Evolutionary conservation across 208 protist genomes (phyloP), one percentile per base, ranked within the genome.

Genomic region (Kentomonas sorsogonicus): DNA sequence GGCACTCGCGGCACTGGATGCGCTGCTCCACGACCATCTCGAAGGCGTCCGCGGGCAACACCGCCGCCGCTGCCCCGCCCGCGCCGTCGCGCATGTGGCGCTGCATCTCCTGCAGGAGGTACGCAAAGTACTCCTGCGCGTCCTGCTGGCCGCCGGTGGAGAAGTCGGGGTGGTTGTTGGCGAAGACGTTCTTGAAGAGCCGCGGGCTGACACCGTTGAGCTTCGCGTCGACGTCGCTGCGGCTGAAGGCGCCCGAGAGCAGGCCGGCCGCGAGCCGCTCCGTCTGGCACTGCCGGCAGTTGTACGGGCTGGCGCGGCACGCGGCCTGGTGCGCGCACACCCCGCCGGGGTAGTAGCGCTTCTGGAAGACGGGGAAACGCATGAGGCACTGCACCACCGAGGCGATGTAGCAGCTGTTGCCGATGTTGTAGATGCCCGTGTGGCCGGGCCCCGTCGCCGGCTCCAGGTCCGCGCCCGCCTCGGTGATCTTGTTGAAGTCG

Each of bases 361-460:
- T 59, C 45, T 69, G 72, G 57, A 98, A 96, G 0, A 77, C 60
- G 3, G 66, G 26, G 16, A 98, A 30, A 2, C 81, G 63, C 31
- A 98, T 83, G 29, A 99, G 69, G 45, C 88, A 83, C 81, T 99
- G 98, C 69, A 99, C 36, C 0, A 97, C 84, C 13, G 92, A 96
- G n/a, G 88, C 76, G 53, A 99, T 85, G 76, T 98, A 99, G 78
- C 97, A 99, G 45, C 76, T 97, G 69, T 99, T 99, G 40, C 98
- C 98, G 39, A 99, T 83, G 79, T 99, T 99, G 34, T 74, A 53
- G 44, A 99, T 93, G 20, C 91, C 91, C 2, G 90, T 96, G 61
- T 77, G 82, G 0, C 97, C 97, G 6, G 97, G 89, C 0, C 98
- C 98, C 70, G 83, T 97, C 0, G 94, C 69, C 30, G 89, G 86